Conservation (phyloP, 345 rosid genomes). For the Eucalyptus paniculata region DNA sequence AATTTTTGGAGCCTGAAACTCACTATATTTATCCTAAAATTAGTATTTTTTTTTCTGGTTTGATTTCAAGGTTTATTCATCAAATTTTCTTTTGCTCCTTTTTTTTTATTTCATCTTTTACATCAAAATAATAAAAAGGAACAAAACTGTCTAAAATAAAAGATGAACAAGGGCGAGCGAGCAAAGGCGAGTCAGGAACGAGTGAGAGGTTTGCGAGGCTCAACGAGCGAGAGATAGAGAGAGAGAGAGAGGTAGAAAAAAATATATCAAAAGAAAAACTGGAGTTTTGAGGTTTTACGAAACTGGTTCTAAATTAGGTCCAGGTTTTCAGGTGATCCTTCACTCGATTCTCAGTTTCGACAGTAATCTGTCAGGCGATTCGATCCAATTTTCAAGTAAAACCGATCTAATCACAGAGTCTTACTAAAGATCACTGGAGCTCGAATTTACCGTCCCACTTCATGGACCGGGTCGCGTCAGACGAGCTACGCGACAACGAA, state of each 20-base stretch:
- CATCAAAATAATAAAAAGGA: too few relatives aligned
- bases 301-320: not conserved
- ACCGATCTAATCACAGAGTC: not conserved
- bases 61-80: rapidly evolving
- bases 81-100: too few relatives aligned
- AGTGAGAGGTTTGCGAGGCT: too few relatives aligned
- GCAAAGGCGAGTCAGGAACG: too few relatives aligned
- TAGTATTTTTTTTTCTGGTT: too few relatives aligned
- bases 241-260: too few relatives aligned
- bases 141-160: too few relatives aligned
- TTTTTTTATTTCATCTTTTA: too few relatives aligned
- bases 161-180: not conserved
- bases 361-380: not conserved
- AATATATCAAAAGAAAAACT: too few relatives aligned
- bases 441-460: not conserved
- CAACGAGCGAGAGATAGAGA: not conserved
- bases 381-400: too few relatives aligned
- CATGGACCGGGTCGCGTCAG: not conserved
- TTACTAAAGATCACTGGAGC: not conserved
- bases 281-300: not conserved
- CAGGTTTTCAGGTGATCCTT: not conserved
- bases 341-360: not conserved
- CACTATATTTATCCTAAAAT: too few relatives aligned
- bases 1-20: rapidly evolving
- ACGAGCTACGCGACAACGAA: not conserved